A percentile compares a stretch with the other conserved stretches of the same genome.
These are phyloP conservation scores for Ophiostoma australiae DNA, from an alignment of 2,329 filamentous ascomycete species.

Conservation along the genomic window DNA sequence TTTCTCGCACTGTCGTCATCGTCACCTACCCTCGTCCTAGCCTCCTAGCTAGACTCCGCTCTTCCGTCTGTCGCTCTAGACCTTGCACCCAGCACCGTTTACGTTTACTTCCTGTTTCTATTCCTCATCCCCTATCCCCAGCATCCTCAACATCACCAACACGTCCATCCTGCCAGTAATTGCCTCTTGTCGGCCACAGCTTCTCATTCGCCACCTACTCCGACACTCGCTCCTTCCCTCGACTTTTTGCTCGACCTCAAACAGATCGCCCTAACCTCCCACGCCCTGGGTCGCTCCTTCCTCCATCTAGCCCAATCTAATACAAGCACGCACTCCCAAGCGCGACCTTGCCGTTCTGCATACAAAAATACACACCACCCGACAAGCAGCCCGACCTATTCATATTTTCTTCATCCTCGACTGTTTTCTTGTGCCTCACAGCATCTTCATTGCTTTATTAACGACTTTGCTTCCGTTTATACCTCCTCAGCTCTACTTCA, in stretches of 20 bases:
- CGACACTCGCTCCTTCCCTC: not conserved
- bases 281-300: not conserved
- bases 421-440: not conserved
- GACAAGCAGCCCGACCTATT: not conserved
- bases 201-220: not conserved
- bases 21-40: constrained; percentile 15
- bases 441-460: not conserved
- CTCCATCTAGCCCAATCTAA: not conserved
- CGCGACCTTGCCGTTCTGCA: constrained; percentile 3
- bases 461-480: not conserved
- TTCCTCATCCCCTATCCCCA: constrained; percentile 2
- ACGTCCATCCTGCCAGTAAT: not conserved
- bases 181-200: not conserved
- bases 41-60: constrained; percentile 19
- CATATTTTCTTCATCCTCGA: not conserved
- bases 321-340: not conserved
- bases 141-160: not conserved
- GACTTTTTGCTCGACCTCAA: constrained; percentile 2
- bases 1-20: constrained; percentile 20
- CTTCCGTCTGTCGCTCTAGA: constrained; percentile 7
- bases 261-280: not conserved
- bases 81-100: not conserved
- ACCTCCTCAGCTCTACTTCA: not conserved
- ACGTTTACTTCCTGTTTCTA: not conserved
- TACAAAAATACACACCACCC: not conserved